Evolutionary conservation across 306 rosid species (phyloP), one percentile per base, ranked within the genome.

Genomic region (Chamaecrista fasciculata): DNA sequence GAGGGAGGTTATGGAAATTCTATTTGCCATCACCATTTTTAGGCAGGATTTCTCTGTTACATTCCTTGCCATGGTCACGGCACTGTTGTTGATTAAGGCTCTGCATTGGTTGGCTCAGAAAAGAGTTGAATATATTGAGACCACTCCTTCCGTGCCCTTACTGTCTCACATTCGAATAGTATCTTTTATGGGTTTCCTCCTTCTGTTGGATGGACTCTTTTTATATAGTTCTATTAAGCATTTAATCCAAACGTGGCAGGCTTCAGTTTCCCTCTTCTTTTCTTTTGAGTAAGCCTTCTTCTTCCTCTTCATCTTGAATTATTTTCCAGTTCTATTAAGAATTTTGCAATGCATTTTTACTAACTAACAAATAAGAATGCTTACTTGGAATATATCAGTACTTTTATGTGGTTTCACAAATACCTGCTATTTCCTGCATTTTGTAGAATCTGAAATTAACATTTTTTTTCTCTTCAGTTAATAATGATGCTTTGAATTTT

Each of bases 1-100:
- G 99, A 89, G 97, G 81, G 99, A 95, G 76, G 86, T 95, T 76
- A 95, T 89, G 99, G 99, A 95, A 69, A 95, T 95, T 56, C 92
- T 95, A 31, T 95, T 95, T 81, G 97, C 97, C 6, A 89, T 95
- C 34, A 95, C 99, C 37, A 91, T 95, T 58, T 95, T 95, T 78
- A 76, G 99, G 80, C 99, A 95, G 87, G 97, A 95, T 29, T 91
- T 95, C 71, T 95, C 99, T 2, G 96, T 95, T 53, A 79, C 93
- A 0, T 95, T 95, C 56, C 91, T 95, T 77, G 96, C 91, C 0
- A 91, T 89, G 96, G 99, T 95, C 29, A 91, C 99, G 0, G 90
- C 92, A 6, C 73, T 95, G 50, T 75, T 95, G 76, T 76, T 91
- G 50, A 89, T 95, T 67, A 95, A 95, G 86, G 95, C 97, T 48